Percentiles rank a stretch among this genome's conserved stretches.
phyloP scores from a whole-genome alignment of 2,329 filamentous ascomycete genomes.

The Trichoderma hamatum region DNA sequence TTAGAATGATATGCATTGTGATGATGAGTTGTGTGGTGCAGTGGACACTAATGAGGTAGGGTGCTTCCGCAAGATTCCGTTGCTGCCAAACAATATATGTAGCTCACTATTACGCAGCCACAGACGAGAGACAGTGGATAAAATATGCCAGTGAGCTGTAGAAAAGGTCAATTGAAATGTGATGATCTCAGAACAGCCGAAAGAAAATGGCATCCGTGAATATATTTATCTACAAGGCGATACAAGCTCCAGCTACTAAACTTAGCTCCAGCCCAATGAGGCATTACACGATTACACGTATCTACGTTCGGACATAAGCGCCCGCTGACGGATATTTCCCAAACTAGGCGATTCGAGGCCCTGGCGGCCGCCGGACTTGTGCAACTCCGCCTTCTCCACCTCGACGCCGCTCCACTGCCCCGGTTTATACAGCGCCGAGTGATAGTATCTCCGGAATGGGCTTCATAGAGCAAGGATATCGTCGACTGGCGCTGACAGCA shows the following conservation, averaged over 20 bases:
- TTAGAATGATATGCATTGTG: slow-evolving; percentile 66
- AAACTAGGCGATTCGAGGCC: neutral
- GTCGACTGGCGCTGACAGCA: neutral
- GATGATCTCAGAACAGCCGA: neutral
- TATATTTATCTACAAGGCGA: neutral
- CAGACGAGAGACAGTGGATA: neutral
- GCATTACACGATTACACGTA: neutral
- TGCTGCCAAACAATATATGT: neutral
- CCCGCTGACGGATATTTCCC: slow-evolving; percentile 16
- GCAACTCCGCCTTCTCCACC: slow-evolving; percentile 19
- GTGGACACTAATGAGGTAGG: neutral
- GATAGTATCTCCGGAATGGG: slow-evolving; percentile 1
- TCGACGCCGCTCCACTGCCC: neutral
- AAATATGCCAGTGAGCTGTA: neutral
- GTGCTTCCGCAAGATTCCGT: neutral
- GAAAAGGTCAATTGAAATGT: no score
- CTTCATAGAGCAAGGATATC: neutral
- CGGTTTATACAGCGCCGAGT: neutral
- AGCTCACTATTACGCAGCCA: neutral
- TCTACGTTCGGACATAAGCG: slow-evolving; percentile 14
- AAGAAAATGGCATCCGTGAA: neutral
- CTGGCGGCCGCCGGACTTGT: neutral
- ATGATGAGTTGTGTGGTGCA: neutral
- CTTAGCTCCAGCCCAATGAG: slow-evolving; percentile 1
- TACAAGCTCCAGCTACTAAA: neutral